A percentile compares a stretch with the other conserved stretches of the same genome.
These are phyloP conservation scores for Cordyceps militaris DNA, from an alignment of 2,329 filamentous ascomycete genomes.

Conservation along the genomic window DNA sequence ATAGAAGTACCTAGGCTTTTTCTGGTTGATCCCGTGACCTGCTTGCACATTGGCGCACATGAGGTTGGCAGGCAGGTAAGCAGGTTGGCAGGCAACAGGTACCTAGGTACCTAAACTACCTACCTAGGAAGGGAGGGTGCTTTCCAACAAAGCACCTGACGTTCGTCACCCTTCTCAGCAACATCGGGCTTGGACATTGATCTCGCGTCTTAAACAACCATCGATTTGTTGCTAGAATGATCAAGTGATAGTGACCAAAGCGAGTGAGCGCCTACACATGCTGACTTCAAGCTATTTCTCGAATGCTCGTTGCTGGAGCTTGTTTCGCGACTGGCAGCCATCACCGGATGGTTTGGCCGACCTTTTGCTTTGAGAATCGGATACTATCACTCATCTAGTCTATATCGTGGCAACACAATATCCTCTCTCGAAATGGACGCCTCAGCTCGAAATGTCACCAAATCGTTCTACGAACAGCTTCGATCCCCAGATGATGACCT, in stretches of 20 bases:
- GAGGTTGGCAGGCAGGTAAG: too few relatives aligned
- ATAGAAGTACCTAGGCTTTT: too few relatives aligned
- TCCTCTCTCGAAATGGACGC: not conserved
- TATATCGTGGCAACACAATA: not conserved
- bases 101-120: not conserved
- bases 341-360: not conserved
- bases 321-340: not conserved
- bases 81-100: not conserved
- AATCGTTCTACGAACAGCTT: conserved; percentile 46
- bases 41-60: too few relatives aligned
- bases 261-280: not conserved
- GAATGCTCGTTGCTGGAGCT: not conserved
- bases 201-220: not conserved
- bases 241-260: not conserved
- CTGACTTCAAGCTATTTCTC: not conserved
- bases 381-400: too few relatives aligned
- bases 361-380: not conserved
- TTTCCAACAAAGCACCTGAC: not conserved
- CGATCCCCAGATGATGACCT: conserved; percentile 32
- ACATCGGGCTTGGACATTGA: not conserved
- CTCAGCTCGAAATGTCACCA: conserved; percentile 20
- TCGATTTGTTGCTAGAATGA: not conserved
- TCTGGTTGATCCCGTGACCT: too few relatives aligned
- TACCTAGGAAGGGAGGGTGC: not conserved
- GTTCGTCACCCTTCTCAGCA: not conserved